These are phyloP conservation scores for Beauveria australis DNA, from an alignment of 2,329 filamentous ascomycete species.

Conservation along the genomic window DNA sequence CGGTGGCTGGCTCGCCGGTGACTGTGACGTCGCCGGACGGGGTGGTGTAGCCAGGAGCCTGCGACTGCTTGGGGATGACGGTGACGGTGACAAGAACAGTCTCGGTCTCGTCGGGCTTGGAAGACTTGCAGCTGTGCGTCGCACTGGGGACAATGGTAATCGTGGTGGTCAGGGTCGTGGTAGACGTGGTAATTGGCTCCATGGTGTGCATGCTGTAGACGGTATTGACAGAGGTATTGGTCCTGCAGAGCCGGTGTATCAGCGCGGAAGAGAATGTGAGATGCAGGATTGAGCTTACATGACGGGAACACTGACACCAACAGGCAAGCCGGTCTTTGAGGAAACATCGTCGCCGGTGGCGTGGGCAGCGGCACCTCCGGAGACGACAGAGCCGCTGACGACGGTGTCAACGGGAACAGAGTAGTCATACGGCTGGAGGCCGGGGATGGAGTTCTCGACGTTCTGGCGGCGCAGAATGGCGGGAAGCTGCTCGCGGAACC, in stretches of 20 bases:
- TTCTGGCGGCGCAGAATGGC: slow-evolving; percentile 5
- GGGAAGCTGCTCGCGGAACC: slow-evolving; percentile 2
- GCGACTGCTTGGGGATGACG: not conserved
- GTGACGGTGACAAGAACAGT: slow-evolving; percentile 19
- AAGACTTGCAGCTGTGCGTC: not conserved
- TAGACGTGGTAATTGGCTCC: slow-evolving; percentile 15
- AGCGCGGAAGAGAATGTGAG: not conserved
- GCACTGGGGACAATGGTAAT: slow-evolving; percentile 12
- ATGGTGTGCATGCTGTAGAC: slow-evolving; percentile 23
- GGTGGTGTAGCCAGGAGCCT: not conserved
- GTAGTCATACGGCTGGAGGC: slow-evolving; percentile 9
- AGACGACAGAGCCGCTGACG: not conserved
- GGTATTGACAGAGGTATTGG: slow-evolving; percentile 25
- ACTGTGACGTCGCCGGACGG: slow-evolving; percentile 8
- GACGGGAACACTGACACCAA: slow-evolving; percentile 23
- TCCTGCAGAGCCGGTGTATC: slow-evolving; percentile 17
- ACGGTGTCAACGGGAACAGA: not conserved
- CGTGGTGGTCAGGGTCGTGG: slow-evolving; percentile 13
- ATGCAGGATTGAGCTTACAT: slow-evolving; percentile 22
- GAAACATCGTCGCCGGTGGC: not conserved
- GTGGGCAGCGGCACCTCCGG: not conserved
- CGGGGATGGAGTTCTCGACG: not conserved
- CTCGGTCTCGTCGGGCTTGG: not conserved
- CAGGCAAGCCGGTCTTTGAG: not conserved
- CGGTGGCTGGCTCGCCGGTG: slow-evolving; percentile 1